These are phyloP conservation scores for Infundibulicybe gibba DNA, from an alignment of 768 basidiomycete genomes.

Conservation along the genomic window DNA sequence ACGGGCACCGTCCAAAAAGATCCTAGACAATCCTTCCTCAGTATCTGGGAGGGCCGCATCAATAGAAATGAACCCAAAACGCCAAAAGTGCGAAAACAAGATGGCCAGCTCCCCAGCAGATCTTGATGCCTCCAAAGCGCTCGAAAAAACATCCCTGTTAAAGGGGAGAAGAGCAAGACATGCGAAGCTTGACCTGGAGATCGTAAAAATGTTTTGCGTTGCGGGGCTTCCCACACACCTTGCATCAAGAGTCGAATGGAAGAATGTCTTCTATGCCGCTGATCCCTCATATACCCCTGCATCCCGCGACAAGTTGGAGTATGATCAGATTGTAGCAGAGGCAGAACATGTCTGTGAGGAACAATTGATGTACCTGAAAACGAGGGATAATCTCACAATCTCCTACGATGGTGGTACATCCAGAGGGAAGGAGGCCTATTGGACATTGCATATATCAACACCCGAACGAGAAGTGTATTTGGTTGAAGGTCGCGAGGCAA, in stretches of 20 bases:
- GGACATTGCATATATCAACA: conserved; percentile 27
- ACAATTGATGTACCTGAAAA: conserved; percentile 7
- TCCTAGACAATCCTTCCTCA: no score
- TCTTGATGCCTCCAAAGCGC: no score
- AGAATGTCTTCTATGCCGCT: conserved; percentile 2
- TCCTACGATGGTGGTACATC: conserved; percentile 26
- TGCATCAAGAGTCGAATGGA: conserved; percentile 8
- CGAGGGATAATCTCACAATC: conserved; percentile 14
- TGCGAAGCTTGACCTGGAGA: conserved; percentile 5
- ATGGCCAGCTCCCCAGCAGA: no score
- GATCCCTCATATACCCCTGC: no score
- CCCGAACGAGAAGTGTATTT: conserved; percentile 20
- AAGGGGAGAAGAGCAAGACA: conserved; percentile 4
- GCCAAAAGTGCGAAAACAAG: no score
- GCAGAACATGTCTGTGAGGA: conserved; percentile 7
- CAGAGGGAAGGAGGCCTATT: conserved; percentile 18
- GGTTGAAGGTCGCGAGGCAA: conserved; percentile 19
- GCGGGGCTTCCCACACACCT: conserved; percentile 12
- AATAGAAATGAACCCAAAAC: no score
- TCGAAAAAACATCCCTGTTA: no score
- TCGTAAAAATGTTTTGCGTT: conserved; percentile 11
- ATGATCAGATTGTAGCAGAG: conserved; percentile 11
- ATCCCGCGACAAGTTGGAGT: conserved; percentile 12
- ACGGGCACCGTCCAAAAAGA: no score
- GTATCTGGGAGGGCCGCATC: no score